Evolutionary conservation across 2,329 filamentous ascomycete species (phyloP), one percentile per base, ranked within the genome.

Genomic region (Fusarium globosum): DNA sequence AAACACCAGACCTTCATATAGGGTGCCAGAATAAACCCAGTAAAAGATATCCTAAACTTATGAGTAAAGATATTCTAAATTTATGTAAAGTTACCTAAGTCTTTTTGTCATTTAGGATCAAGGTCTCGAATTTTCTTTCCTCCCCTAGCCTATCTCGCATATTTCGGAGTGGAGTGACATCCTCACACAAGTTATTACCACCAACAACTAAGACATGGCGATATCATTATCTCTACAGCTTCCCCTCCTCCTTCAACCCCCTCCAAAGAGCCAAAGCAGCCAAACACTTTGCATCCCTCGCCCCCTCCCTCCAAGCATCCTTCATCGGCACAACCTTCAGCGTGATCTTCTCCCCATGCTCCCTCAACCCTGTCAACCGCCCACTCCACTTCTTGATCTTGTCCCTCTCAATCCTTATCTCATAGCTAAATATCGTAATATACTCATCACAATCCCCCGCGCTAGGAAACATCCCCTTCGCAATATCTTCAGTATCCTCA

Each of bases 401-500:
- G 2, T 76, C 79, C 38, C 88, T 82, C 12, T 85, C 82, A 8
- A 91, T 83, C 30, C 84, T 82, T 53, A 85, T 83, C 81, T 91
- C 88, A 73, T 88, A 84, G 72, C 88, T 85, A 76, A 88, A 91
- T 28, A 91, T 85, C 15, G 86, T 88, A 26, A 91, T 83, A 74
- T 87, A 85, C 79, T 91, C 90, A 78, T 92, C 90, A 73, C 88
- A 90, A 0, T 87, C 89, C 0, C 89, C 89, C 0, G 88, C 84
- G 13, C 87, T 89, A 7, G 89, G 89, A 63, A 85, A 91, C 84
- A 90, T 85, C 8, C 86, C 89, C 35, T 77, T 74, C 1, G 87
- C 82, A 6, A 89, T 73, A 0, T 76, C 78, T 53, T 86, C 60
- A 51, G 79, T 77, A 20, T 81, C 74, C 4, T 75, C 75, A 3